These are phyloP conservation scores for Grigorovia humatica DNA, from an alignment of 805 yeast genomes.

Conservation along the genomic window DNA sequence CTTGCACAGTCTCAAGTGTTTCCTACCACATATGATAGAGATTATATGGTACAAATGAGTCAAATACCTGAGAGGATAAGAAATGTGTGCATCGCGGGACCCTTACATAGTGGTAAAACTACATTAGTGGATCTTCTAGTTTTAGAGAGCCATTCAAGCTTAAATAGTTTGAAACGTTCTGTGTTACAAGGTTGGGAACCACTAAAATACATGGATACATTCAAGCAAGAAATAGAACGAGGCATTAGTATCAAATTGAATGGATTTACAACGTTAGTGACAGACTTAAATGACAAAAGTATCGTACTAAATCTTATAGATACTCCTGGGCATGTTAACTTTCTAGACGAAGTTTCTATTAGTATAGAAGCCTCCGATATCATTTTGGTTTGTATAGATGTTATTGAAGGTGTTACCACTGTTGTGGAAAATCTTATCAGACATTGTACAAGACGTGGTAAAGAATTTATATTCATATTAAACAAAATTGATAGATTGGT, in stretches of 20 bases:
- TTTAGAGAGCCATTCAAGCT: constrained; percentile 44
- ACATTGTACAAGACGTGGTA: constrained; percentile 39
- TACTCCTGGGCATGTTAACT: constrained; percentile 87
- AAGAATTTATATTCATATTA: constrained; percentile 50
- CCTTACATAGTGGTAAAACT: constrained; percentile 79
- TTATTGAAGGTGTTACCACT: constrained; percentile 69
- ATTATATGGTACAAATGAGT: constrained; percentile 45
- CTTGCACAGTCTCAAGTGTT: constrained; percentile 28
- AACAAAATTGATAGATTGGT: constrained; percentile 84
- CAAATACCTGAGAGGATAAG: constrained; percentile 53
- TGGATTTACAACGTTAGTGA: constrained; percentile 51
- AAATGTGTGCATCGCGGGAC: constrained; percentile 73
- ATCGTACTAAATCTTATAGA: constrained; percentile 58
- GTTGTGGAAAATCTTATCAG: constrained; percentile 44
- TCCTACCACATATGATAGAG: constrained; percentile 42
- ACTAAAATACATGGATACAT: constrained; percentile 61
- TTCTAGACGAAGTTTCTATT: constrained; percentile 60
- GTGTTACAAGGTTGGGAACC: constrained; percentile 34
- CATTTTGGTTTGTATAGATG: constrained; percentile 65
- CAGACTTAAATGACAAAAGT: constrained; percentile 44
- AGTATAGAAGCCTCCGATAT: constrained; percentile 55
- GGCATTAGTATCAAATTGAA: constrained; percentile 58
- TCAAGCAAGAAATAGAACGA: constrained; percentile 56
- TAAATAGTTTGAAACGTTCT: constrained; percentile 23
- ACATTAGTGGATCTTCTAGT: constrained; percentile 61